phyloP scores from a whole-genome alignment of 176 grass and related monocot species.

The Bothriochloa decipiens region DNA sequence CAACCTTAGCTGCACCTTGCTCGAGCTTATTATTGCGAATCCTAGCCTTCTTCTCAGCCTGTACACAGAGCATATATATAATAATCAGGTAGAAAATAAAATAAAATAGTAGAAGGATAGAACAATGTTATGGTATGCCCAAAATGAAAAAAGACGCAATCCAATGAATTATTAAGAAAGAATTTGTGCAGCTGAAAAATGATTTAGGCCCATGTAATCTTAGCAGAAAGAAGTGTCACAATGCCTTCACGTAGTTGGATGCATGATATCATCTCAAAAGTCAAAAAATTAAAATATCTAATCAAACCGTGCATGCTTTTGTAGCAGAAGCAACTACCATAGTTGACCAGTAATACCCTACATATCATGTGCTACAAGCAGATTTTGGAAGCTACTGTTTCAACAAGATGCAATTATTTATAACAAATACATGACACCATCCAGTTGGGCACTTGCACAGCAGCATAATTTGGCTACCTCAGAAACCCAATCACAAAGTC shows the following conservation, averaged over 20 bases:
- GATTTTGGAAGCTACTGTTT: not conserved
- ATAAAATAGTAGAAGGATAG: not conserved
- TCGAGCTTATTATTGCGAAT: constrained; percentile 66
- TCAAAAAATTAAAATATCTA: not conserved
- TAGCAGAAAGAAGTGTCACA: not conserved
- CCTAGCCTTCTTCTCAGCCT: constrained; percentile 85
- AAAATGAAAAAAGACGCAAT: not conserved
- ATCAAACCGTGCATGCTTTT: not conserved
- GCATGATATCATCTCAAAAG: constrained; percentile 8
- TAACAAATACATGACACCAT: not conserved
- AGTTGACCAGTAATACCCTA: not conserved
- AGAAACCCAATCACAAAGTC: not conserved
- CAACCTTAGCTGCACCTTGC: constrained; percentile 75
- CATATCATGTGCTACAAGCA: constrained; percentile 5
- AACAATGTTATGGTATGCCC: not conserved
- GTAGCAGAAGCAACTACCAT: not conserved
- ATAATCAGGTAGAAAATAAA: not conserved
- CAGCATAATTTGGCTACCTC: not conserved
- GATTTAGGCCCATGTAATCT: not conserved
- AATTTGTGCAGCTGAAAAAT: not conserved
- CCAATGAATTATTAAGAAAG: not conserved
- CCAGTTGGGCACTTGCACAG: not conserved
- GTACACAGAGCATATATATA: constrained; percentile 34
- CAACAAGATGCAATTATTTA: not conserved
- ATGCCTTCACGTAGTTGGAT: constrained; percentile 1